Conservation (phyloP, 2,329 filamentous ascomycete species). For the Neofusicoccum ribis region DNA sequence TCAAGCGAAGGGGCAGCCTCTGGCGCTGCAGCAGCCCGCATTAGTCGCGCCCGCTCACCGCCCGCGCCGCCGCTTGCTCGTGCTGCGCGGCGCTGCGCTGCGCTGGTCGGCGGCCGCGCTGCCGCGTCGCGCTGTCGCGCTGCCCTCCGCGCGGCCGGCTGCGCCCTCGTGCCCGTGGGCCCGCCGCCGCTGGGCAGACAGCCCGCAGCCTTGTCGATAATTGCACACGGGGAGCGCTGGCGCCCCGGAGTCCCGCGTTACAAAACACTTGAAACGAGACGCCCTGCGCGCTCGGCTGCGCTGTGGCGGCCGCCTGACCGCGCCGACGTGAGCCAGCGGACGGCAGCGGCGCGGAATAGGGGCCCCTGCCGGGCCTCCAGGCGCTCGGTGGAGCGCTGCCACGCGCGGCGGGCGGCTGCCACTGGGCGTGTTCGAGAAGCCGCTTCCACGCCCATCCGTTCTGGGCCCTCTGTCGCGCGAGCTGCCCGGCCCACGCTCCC, state of each 20-base stretch:
- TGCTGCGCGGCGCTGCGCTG: too few species aligned
- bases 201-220: too few species aligned
- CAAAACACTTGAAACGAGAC: constrained; percentile 10
- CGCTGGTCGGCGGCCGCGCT: too few species aligned
- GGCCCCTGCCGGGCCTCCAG: not conserved
- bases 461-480: not conserved
- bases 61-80: not conserved
- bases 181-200: too few species aligned
- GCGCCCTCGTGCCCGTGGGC: too few species aligned
- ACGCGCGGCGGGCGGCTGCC: not conserved
- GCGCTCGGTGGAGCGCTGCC: not conserved
- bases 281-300: constrained; percentile 3
- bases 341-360: not conserved
- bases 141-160: too few species aligned
- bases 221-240: too few species aligned
- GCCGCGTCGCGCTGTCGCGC: too few species aligned
- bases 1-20: not conserved
- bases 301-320: constrained; percentile 1
- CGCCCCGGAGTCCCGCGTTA: not conserved
- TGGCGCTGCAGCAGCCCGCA: not conserved
- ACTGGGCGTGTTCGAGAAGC: constrained; percentile 1
- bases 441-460: not conserved
- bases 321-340: not conserved
- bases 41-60: constrained; percentile 5
- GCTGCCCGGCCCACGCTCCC: too few species aligned